phyloP scores from a whole-genome alignment of 345 rosid genomes.

The Linum lewisii region DNA sequence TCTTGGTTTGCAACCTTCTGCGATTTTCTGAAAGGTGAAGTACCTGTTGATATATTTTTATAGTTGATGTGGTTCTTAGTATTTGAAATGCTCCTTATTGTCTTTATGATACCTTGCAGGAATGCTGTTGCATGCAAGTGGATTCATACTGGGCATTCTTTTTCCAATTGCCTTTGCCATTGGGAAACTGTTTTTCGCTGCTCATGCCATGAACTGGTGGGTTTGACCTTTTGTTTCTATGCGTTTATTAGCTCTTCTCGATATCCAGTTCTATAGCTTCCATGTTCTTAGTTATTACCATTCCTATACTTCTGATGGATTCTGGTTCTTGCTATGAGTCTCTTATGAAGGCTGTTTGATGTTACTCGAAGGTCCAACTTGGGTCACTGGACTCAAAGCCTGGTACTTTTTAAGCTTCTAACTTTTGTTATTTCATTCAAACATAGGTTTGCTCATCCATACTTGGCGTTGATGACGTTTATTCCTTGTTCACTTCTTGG shows the following conservation, averaged over 20 bases:
- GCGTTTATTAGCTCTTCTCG: not conserved
- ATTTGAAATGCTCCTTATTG: not conserved
- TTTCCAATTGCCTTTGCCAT: slow-evolving; percentile 61
- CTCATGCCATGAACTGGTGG: slow-evolving; percentile 81
- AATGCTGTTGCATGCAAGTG: slow-evolving; percentile 54
- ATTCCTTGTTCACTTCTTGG: slow-evolving; percentile 74
- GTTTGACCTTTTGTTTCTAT: slow-evolving; percentile 14
- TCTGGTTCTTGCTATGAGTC: too few species aligned
- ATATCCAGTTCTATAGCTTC: not conserved
- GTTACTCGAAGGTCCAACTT: too few species aligned
- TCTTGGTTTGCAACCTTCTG: slow-evolving; percentile 40
- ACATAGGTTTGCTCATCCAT: slow-evolving; percentile 93
- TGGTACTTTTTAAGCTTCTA: not conserved
- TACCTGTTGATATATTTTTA: not conserved
- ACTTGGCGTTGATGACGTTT: slow-evolving; percentile 78
- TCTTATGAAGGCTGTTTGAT: too few species aligned
- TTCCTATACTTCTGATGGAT: too few species aligned
- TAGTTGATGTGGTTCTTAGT: not conserved
- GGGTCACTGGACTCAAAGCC: not conserved
- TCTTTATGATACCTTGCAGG: slow-evolving; percentile 34
- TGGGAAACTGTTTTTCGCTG: slow-evolving; percentile 57
- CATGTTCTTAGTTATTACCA: not conserved
- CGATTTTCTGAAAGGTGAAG: slow-evolving; percentile 67
- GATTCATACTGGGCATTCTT: slow-evolving; percentile 54
- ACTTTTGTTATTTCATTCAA: slow-evolving; percentile 7